Conservation (phyloP, 176 grass and related monocot species). For the Leersia perrieri region DNA sequence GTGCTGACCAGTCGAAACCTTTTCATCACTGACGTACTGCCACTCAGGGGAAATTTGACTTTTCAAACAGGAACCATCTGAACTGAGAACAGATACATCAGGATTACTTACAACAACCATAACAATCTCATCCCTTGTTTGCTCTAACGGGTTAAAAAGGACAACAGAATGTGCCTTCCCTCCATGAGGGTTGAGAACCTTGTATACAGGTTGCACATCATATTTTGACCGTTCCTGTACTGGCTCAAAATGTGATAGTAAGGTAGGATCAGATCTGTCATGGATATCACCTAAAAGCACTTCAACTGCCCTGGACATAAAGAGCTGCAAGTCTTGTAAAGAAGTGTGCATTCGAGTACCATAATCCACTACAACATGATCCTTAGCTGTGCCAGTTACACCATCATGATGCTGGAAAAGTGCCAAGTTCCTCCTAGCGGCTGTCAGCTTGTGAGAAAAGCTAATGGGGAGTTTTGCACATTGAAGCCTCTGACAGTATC, state of each 20-base stretch:
- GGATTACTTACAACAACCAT: constrained; percentile 72
- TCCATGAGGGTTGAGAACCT: constrained; percentile 51
- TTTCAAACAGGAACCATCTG: constrained; percentile 81
- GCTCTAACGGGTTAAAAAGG: constrained; percentile 86
- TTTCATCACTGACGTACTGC: constrained; percentile 51
- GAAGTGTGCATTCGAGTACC: constrained; percentile 93
- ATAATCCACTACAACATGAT: constrained; percentile 91
- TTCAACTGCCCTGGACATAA: constrained; percentile 83
- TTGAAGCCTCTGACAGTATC: constrained; percentile 86
- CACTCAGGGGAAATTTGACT: constrained; percentile 93
- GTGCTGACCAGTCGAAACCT: constrained; percentile 58
- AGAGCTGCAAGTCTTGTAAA: constrained; percentile 88
- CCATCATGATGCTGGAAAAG: constrained; percentile 99
- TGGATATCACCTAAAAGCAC: constrained; percentile 80
- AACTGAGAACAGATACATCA: constrained; percentile 76
- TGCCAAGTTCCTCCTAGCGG: constrained; percentile 92
- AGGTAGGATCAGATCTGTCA: constrained; percentile 80
- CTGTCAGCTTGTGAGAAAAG: constrained; percentile 92
- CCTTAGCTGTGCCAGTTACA: constrained; percentile 94
- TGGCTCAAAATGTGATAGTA: constrained; percentile 74
- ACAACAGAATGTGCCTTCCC: constrained; percentile 54
- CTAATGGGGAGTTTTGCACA: constrained; percentile 71
- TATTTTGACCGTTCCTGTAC: constrained; percentile 82
- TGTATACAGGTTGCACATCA: constrained; percentile 82
- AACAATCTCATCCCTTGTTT: constrained; percentile 92